These are phyloP conservation scores for Phragmites australis DNA, from an alignment of 176 grass and related monocot species.

Conservation along the genomic window DNA sequence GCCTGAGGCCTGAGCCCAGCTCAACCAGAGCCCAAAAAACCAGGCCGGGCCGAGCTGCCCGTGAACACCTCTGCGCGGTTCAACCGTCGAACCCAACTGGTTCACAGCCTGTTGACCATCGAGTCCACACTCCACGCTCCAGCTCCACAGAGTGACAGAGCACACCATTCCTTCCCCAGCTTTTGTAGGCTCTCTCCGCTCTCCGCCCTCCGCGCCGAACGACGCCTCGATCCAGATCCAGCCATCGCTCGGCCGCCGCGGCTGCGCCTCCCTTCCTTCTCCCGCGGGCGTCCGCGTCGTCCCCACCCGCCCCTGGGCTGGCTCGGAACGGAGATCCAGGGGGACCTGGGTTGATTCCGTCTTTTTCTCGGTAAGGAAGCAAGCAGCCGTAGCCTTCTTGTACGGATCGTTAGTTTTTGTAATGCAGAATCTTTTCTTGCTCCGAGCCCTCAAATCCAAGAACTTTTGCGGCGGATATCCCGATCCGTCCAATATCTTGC, in stretches of 20 bases:
- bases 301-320: neutral
- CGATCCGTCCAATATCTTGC: neutral
- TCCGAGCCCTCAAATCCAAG: neutral
- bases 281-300: neutral
- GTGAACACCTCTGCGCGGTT: neutral
- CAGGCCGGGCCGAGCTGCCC: too few relatives aligned
- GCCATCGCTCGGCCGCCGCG: neutral
- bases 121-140: neutral
- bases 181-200: neutral
- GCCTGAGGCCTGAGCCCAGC: too few relatives aligned
- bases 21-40: too few relatives aligned
- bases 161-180: neutral
- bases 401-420: too few relatives aligned
- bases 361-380: neutral
- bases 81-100: neutral
- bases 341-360: neutral
- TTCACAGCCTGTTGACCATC: neutral
- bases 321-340: neutral
- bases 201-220: neutral
- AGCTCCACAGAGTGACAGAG: slow-evolving; percentile 7
- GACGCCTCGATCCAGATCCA: neutral
- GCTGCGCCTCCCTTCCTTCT: neutral
- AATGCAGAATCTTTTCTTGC: neutral
- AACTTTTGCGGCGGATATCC: neutral
- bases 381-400: neutral